Evolutionary conservation across 2,329 filamentous ascomycete genomes (phyloP).

Genomic region (Fusarium sp.): DNA sequence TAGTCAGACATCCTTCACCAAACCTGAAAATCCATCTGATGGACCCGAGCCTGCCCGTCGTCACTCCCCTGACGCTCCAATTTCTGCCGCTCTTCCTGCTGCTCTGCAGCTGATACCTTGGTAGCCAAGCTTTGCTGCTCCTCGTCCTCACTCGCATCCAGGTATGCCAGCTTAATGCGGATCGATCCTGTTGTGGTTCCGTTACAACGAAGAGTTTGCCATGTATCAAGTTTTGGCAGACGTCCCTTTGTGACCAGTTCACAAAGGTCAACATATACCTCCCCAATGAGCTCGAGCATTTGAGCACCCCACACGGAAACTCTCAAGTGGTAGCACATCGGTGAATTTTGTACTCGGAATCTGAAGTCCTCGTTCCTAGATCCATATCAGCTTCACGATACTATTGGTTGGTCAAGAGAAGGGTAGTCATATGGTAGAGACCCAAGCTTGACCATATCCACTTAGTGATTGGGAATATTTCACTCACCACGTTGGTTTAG

Average conservation of each 20-base stretch:
- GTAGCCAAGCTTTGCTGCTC: slow-evolving; percentile 34
- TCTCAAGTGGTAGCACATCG: slow-evolving; percentile 44
- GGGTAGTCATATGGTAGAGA: too few species aligned
- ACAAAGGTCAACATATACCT: slow-evolving; percentile 41
- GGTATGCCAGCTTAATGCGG: slow-evolving; percentile 32
- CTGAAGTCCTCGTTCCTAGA: slow-evolving; percentile 44
- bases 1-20: slow-evolving; percentile 28
- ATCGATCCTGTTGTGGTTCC: slow-evolving; percentile 35
- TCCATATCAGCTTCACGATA: slow-evolving; percentile 29
- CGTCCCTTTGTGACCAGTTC: slow-evolving; percentile 35
- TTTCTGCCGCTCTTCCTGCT: slow-evolving; percentile 33
- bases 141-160: slow-evolving; percentile 36
- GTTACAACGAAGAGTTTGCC: slow-evolving; percentile 39
- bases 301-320: slow-evolving; percentile 43
- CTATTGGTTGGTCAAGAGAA: slow-evolving; percentile 9
- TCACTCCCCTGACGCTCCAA: slow-evolving; percentile 30
- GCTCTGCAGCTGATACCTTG: slow-evolving; percentile 28
- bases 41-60: slow-evolving; percentile 37
- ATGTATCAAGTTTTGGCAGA: slow-evolving; percentile 35
- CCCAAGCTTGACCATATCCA: neutral
- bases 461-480: slow-evolving; percentile 9
- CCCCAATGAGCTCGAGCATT: slow-evolving; percentile 44
- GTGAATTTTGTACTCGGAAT: slow-evolving; percentile 42
- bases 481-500: slow-evolving; percentile 43
- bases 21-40: slow-evolving; percentile 44